Base-by-base conservation (phyloP, 352 stramenopile species). In the Pythium apleroticum region DNA sequence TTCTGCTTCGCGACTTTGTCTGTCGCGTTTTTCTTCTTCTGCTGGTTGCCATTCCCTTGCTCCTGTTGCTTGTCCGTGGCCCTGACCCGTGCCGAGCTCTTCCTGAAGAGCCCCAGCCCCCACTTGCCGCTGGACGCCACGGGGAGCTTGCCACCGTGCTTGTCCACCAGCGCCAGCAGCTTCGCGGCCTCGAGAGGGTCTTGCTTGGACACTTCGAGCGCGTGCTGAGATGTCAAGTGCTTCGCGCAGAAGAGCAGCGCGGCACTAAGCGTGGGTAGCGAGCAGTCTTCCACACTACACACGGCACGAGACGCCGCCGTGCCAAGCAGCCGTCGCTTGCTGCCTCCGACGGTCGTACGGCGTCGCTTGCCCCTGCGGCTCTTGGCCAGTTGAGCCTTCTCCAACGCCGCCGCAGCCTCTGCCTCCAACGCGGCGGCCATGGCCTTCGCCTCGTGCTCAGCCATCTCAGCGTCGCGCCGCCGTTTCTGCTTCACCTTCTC, bases 151-250 rank as follows among this genome's bases (percentile, higher is more conserved):
- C 66, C 66, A 3, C 63, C 62, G 46, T 71, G 33, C n/a, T 63
- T 75, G 24, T 81, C 73, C n/a, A 84, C 57, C 27, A 76, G 54
- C 33, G 77, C 69, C 33, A 93, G 71, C 63, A 91, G 64, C 52
- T 83, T 83, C 10, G 82, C 84, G 12, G 81, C 84, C 55, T 87
- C 78, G 0, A 89, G 54, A 22, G 76, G 82, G 24, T 91, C 80
- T 22, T 78, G 55, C 39, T 76, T 71, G 25, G 77, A 70, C n/a
- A 81, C 58, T 52, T 88, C 81, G 14, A 93, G 76, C 46, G 81
- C 81, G 46, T 85, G 76, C 56, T 93, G 84, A 9, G 80, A 73
- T 25, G 81, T 93, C 33, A 90, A 79, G 49, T 91, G 84, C 27
- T 71, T 57, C 4, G 57, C 33, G 15, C 82, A 91, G 49, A 86